Conservation (phyloP, 768 basidiomycete species). For the Psilocybe cyanescens region DNA sequence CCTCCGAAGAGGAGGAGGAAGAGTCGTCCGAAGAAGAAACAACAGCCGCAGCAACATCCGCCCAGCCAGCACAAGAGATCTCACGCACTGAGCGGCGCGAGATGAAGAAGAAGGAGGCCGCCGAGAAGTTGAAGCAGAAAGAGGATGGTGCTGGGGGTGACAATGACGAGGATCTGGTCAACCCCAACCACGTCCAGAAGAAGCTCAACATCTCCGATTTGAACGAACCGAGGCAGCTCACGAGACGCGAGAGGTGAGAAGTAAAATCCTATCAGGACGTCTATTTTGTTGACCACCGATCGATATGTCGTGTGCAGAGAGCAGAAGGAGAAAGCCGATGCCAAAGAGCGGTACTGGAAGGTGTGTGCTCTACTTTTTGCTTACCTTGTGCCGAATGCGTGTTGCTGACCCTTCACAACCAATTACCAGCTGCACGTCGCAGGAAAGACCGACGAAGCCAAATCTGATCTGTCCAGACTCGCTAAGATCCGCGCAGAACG, state of each 20-base stretch:
- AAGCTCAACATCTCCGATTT: constrained; percentile 79
- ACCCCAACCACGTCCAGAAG: constrained; percentile 78
- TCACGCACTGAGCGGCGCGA: constrained; percentile 75
- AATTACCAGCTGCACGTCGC: constrained; percentile 59
- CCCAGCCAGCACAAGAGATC: constrained; percentile 52
- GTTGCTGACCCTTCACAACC: not conserved
- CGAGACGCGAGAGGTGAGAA: constrained; percentile 66
- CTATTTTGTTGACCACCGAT: not conserved
- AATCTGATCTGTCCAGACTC: constrained; percentile 85
- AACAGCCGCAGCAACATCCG: too few relatives aligned
- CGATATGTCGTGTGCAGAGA: constrained; percentile 55
- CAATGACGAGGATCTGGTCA: constrained; percentile 73
- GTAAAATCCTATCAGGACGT: not conserved
- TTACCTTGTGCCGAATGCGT: not conserved
- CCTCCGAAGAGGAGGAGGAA: constrained; percentile 39
- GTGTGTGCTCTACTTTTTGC: constrained; percentile 37
- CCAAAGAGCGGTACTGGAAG: constrained; percentile 88
- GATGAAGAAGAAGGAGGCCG: constrained; percentile 80
- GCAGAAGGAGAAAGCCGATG: constrained; percentile 90
- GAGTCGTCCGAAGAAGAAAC: constrained; percentile 47
- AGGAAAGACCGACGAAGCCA: constrained; percentile 92
- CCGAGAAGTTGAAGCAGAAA: constrained; percentile 43
- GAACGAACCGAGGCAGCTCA: constrained; percentile 60
- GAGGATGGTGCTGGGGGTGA: constrained; percentile 49
- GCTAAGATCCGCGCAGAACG: constrained; percentile 86